Evolutionary conservation across 2,329 filamentous ascomycete genomes (phyloP).

Genomic region (Penicillium psychrosexuale): DNA sequence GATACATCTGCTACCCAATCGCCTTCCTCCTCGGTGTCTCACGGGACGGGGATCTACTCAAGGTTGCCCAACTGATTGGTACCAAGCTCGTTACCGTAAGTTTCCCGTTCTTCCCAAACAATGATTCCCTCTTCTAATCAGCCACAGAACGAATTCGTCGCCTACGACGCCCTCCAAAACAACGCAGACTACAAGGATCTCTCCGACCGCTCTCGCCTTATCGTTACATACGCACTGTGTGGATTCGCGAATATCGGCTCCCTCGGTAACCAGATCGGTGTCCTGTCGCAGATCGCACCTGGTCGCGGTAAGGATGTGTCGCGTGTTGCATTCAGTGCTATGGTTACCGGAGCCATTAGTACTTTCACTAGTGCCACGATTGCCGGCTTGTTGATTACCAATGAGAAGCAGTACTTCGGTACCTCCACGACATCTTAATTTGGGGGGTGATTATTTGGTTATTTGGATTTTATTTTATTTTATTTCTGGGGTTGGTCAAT

Average conservation of each 20-base stretch:
- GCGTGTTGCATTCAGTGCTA: constrained; percentile 69
- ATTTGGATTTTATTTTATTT: not conserved
- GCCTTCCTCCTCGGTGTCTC: constrained; percentile 79
- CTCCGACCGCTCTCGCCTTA: constrained; percentile 69
- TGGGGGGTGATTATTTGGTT: not conserved
- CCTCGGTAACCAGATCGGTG: constrained; percentile 84
- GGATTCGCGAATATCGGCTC: constrained; percentile 82
- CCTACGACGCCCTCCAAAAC: constrained; percentile 59
- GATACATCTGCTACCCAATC: constrained; percentile 74
- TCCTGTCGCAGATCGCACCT: constrained; percentile 76
- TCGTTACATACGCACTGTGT: constrained; percentile 82
- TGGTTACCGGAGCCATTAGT: constrained; percentile 72
- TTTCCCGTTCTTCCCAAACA: constrained; percentile 7
- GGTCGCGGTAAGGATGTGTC: constrained; percentile 71
- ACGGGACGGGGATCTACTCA: constrained; percentile 60
- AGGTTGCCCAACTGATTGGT: constrained; percentile 75
- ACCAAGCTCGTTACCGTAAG: constrained; percentile 73
- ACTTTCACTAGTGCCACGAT: constrained; percentile 76
- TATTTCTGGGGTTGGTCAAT: not conserved
- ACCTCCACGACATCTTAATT: not conserved
- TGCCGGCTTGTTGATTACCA: constrained; percentile 69
- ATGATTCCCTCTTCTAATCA: constrained; percentile 1
- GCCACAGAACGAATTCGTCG: constrained; percentile 70
- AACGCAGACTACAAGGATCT: constrained; percentile 56
- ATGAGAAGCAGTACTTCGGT: constrained; percentile 38